These are phyloP conservation scores for Colletotrichum eleusines DNA, from an alignment of 2,329 filamentous ascomycete genomes.

Conservation along the genomic window DNA sequence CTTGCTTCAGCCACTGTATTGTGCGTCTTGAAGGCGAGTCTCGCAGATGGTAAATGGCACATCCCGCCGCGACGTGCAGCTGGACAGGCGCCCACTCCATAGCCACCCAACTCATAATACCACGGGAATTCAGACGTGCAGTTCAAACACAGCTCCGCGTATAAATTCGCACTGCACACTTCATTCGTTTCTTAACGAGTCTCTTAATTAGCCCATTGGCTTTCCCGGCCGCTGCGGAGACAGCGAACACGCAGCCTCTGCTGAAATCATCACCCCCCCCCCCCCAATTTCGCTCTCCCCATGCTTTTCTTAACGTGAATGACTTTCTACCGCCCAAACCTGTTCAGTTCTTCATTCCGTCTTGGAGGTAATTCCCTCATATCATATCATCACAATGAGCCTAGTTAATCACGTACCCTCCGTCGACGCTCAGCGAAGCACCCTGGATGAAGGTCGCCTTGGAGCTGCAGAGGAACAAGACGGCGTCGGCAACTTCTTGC, in stretches of 20 bases:
- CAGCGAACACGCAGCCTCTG: not conserved
- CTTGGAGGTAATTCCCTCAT: not conserved
- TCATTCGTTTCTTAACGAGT: not conserved
- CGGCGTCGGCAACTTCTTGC: constrained; percentile 60
- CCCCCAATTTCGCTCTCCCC: not conserved
- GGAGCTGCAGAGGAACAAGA: constrained; percentile 58
- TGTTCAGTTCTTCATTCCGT: not conserved
- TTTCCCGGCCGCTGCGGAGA: no score
- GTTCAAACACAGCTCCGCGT: not conserved
- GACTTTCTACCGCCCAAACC: not conserved
- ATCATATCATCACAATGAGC: not conserved
- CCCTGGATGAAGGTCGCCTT: constrained; percentile 62
- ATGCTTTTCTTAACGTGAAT: not conserved
- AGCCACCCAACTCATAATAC: not conserved
- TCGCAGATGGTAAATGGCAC: not conserved
- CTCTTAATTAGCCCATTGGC: not conserved
- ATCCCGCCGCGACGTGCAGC: not conserved
- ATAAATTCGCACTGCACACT: not conserved
- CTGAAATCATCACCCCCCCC: no score
- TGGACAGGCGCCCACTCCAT: not conserved
- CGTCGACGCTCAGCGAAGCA: constrained; percentile 57
- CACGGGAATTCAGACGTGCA: not conserved
- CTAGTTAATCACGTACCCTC: constrained; percentile 52
- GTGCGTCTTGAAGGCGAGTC: not conserved
- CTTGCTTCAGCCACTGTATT: not conserved